A percentile compares a stretch with the other conserved stretches of the same genome.
Evolutionary conservation across 2,329 filamentous ascomycete species (phyloP).

Genomic region (Botrytis hyacinthi): DNA sequence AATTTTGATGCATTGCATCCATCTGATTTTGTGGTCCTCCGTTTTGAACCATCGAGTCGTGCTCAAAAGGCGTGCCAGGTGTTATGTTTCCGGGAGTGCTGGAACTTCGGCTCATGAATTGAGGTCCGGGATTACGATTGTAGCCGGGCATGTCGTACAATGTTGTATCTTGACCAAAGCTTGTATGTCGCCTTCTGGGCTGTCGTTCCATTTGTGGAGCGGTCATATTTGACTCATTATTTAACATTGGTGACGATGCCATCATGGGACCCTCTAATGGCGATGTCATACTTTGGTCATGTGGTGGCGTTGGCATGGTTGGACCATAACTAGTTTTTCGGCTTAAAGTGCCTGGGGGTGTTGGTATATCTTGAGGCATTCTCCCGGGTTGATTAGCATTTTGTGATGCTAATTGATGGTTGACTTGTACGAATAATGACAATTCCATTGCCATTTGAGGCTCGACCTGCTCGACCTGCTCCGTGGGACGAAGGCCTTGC

Average conservation of each 20-base stretch:
- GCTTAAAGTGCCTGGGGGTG: neutral
- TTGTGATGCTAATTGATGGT: neutral
- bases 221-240: neutral
- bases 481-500: neutral
- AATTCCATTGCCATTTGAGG: neutral
- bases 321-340: neutral
- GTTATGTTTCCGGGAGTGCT: neutral
- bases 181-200: neutral
- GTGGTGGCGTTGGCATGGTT: neutral
- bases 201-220: neutral
- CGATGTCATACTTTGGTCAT: neutral
- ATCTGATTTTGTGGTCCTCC: neutral
- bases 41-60: neutral
- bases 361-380: neutral
- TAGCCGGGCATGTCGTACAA: neutral
- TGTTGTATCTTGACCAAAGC: neutral
- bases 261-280: neutral
- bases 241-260: neutral
- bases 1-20: neutral
- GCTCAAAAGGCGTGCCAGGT: neutral
- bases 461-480: neutral
- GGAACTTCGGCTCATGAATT: neutral
- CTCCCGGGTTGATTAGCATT: neutral
- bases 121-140: neutral
- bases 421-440: neutral